These are phyloP conservation scores for Magnaporthales sp. DNA, from an alignment of 2,329 filamentous ascomycete species.

Conservation along the genomic window DNA sequence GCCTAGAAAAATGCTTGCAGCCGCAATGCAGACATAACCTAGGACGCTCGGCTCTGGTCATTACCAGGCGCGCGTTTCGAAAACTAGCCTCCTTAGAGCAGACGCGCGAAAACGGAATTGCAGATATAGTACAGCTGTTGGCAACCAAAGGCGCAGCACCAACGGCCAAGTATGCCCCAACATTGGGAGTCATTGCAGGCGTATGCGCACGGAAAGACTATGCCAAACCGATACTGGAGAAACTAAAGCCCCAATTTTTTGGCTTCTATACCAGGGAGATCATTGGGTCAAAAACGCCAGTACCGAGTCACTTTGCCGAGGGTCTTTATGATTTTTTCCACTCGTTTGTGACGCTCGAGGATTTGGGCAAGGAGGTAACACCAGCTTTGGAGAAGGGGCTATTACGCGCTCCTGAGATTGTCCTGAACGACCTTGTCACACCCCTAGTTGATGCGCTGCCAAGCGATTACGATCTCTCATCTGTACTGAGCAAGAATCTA, in stretches of 20 bases:
- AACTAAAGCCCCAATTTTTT: constrained; percentile 64
- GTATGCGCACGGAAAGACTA: constrained; percentile 67
- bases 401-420: constrained; percentile 80
- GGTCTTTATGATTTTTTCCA: constrained; percentile 77
- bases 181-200: constrained; percentile 80
- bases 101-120: constrained; percentile 51
- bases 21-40: constrained; percentile 55
- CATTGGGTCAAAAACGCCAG: constrained; percentile 62
- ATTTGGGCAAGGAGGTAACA: constrained; percentile 67
- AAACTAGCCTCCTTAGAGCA: constrained; percentile 55
- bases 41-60: constrained; percentile 63
- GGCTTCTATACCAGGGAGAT: constrained; percentile 81
- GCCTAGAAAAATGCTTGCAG: constrained; percentile 69
- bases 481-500: constrained; percentile 60
- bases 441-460: constrained; percentile 66
- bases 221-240: constrained; percentile 53
- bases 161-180: constrained; percentile 60
- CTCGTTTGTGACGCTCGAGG: constrained; percentile 63
- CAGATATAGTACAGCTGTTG: constrained; percentile 55
- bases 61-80: constrained; percentile 72
- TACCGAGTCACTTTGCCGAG: constrained; percentile 64
- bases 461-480: constrained; percentile 65
- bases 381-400: constrained; percentile 83
- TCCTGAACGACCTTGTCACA: constrained; percentile 70
- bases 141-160: constrained; percentile 58